Evolutionary conservation across 2,329 filamentous ascomycete species (phyloP), one percentile per base, ranked within the genome.

Genomic region (Apiospora phragmitis): DNA sequence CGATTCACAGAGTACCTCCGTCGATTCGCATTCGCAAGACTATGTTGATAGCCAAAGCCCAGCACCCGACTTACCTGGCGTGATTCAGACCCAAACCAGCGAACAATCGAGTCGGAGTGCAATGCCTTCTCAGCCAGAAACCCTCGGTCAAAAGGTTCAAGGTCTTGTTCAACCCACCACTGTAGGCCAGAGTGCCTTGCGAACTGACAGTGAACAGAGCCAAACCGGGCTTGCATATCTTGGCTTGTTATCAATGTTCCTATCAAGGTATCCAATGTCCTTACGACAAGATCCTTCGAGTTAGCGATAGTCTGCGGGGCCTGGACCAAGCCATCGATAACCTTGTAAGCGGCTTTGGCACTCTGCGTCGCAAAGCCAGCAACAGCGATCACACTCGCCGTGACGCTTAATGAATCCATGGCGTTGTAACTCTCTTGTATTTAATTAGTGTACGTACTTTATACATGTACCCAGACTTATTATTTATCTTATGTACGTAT

Each of bases 61-160:
- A n/a, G n/a, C n/a, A n/a, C n/a, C n/a, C n/a, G n/a, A n/a, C n/a
- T n/a, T n/a, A n/a, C n/a, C n/a, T n/a, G n/a, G n/a, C n/a, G n/a
- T n/a, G n/a, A n/a, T n/a, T n/a, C n/a, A n/a, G n/a, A n/a, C n/a
- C n/a, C n/a, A n/a, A n/a, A n/a, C n/a, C n/a, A n/a, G n/a, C n/a
- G n/a, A n/a, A n/a, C n/a, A n/a, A n/a, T n/a, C n/a, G n/a, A n/a
- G n/a, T n/a, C n/a, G n/a, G n/a, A n/a, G n/a, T n/a, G n/a, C n/a
- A n/a, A n/a, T n/a, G n/a, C n/a, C n/a, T n/a, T n/a, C n/a, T n/a
- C n/a, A n/a, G n/a, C n/a, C n/a, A n/a, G n/a, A n/a, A n/a, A n/a
- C n/a, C n/a, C n/a, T n/a, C n/a, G 38, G 38, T 51, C 68, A 51
- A 65, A 68, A 16, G 68, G 12, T 29, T 65, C 51, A 9, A 68